A percentile compares a stretch with the other conserved stretches of the same genome.
Conservation (phyloP, 2,329 filamentous ascomycete genomes). For the Aspergillus novoparasiticus region DNA sequence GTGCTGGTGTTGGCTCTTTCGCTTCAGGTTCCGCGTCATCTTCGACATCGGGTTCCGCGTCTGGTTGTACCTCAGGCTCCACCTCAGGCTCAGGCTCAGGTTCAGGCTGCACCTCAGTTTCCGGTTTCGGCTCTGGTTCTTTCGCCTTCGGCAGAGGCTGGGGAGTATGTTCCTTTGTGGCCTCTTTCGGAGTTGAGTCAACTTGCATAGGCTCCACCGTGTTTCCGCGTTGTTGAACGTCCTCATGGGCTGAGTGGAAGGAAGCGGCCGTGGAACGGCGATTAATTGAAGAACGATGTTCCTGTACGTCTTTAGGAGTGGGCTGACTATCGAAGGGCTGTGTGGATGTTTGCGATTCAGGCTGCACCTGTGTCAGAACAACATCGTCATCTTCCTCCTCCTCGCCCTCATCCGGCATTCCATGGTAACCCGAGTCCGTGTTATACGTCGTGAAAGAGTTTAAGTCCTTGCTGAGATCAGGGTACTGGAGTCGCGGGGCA, state of each 20-base stretch:
- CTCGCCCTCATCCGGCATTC: conserved; percentile 31
- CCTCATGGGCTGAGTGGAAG: conserved; percentile 51
- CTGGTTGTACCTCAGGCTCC: conserved; percentile 8
- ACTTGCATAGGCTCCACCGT: conserved; percentile 42
- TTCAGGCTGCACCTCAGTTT: conserved; percentile 5
- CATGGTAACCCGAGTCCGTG: conserved; percentile 53
- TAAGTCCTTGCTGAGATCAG: conserved; percentile 33
- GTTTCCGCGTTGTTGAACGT: conserved; percentile 36
- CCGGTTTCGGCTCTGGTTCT: conserved; percentile 5
- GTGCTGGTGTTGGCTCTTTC: conserved; percentile 3
- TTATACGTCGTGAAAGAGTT: conserved; percentile 46
- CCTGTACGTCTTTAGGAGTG: conserved; percentile 16
- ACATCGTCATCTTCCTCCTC: conserved; percentile 45
- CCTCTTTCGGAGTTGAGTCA: conserved; percentile 28
- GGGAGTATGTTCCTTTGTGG: conserved; percentile 19
- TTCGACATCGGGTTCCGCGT: conserved; percentile 6
- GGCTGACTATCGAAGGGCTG: conserved; percentile 36
- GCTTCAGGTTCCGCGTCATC: conserved; percentile 4
- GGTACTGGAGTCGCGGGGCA: conserved; percentile 28
- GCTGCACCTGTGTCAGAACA: conserved; percentile 35
- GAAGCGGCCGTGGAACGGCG: conserved; percentile 47
- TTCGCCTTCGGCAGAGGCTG: conserved; percentile 14
- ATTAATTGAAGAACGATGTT: conserved; percentile 30
- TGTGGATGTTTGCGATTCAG: conserved; percentile 36
- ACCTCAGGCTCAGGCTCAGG: conserved; percentile 3